A percentile compares a stretch with the other conserved stretches of the same genome.
phyloP scores from a whole-genome alignment of 2,329 filamentous ascomycete genomes.

The Diplodia intermedia region DNA sequence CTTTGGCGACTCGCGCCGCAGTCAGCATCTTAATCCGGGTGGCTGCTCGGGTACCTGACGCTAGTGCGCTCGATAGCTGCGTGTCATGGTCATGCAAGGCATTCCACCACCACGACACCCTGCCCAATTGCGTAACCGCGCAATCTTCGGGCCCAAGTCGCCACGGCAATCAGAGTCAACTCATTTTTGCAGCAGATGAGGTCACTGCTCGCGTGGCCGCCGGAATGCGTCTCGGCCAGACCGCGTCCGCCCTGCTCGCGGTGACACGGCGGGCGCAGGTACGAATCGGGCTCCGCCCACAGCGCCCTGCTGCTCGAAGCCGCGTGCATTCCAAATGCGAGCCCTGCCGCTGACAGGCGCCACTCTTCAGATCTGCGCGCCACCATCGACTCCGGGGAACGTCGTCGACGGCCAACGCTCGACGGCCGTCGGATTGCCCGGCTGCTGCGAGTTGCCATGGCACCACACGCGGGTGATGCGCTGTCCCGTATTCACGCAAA shows the following conservation, averaged over 20 bases:
- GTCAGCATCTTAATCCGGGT: slow-evolving; percentile 29
- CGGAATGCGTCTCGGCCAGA: background rate
- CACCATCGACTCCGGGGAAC: background rate
- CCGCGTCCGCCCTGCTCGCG: background rate
- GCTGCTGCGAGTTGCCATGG: background rate
- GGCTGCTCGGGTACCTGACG: slow-evolving; percentile 31
- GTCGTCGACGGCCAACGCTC: background rate
- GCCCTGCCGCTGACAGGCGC: slow-evolving; percentile 8
- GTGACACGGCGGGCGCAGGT: slow-evolving; percentile 28
- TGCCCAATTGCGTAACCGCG: slow-evolving; percentile 19
- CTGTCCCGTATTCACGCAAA: slow-evolving; percentile 26
- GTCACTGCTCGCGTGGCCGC: background rate
- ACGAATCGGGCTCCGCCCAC: background rate
- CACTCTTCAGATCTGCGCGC: slow-evolving; percentile 9
- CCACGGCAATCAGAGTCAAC: slow-evolving; percentile 11
- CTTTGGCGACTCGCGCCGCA: background rate
- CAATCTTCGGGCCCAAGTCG: background rate
- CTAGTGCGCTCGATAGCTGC: slow-evolving; percentile 29
- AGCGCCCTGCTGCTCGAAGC: background rate
- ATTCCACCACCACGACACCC: slow-evolving; percentile 22
- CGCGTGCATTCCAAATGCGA: slow-evolving; percentile 10
- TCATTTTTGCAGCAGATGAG: background rate
- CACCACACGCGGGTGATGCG: slow-evolving; percentile 11
- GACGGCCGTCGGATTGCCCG: background rate
- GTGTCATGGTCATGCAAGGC: slow-evolving; percentile 32